Evolutionary conservation across 805 yeast genomes (phyloP).

Genomic region (Debaryomyces tyrocola): DNA sequence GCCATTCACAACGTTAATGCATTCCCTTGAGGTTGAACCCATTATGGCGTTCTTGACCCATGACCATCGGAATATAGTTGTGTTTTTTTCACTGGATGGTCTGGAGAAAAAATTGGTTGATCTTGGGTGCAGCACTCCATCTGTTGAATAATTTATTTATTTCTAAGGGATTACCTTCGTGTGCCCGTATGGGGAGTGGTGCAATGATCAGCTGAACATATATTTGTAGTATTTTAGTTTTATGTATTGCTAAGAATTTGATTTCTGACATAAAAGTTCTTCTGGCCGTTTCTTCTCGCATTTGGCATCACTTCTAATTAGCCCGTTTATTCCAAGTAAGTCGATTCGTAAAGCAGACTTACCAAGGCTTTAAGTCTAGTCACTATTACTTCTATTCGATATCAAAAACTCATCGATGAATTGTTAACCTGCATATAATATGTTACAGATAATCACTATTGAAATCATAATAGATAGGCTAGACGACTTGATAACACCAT

Average conservation of each 20-base stretch:
- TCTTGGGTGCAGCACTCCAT: constrained; percentile 78
- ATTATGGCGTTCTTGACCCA: constrained; percentile 65
- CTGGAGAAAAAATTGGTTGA: constrained; percentile 61
- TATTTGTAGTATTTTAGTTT: neutral
- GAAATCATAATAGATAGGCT: too few relatives aligned
- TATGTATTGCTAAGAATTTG: neutral
- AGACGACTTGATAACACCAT: too few relatives aligned
- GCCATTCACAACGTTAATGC: constrained; percentile 62
- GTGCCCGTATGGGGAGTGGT: constrained; percentile 71
- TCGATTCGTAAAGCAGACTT: too few relatives aligned
- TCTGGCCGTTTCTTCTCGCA: too few relatives aligned
- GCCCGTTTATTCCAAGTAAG: too few relatives aligned
- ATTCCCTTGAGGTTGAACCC: constrained; percentile 71
- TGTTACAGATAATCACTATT: too few relatives aligned
- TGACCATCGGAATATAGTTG: constrained; percentile 63
- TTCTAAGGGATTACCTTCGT: constrained; percentile 73
- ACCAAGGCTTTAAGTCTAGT: too few relatives aligned
- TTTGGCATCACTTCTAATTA: too few relatives aligned
- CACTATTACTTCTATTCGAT: too few relatives aligned
- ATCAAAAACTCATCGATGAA: too few relatives aligned
- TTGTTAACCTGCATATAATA: too few relatives aligned
- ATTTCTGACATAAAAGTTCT: too few relatives aligned
- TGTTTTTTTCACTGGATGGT: constrained; percentile 46
- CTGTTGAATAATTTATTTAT: constrained; percentile 43
- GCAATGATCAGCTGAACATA: constrained; percentile 62